Base-by-base conservation (phyloP, 1,284 basidiomycete species). In the Flammula alnicola region DNA sequence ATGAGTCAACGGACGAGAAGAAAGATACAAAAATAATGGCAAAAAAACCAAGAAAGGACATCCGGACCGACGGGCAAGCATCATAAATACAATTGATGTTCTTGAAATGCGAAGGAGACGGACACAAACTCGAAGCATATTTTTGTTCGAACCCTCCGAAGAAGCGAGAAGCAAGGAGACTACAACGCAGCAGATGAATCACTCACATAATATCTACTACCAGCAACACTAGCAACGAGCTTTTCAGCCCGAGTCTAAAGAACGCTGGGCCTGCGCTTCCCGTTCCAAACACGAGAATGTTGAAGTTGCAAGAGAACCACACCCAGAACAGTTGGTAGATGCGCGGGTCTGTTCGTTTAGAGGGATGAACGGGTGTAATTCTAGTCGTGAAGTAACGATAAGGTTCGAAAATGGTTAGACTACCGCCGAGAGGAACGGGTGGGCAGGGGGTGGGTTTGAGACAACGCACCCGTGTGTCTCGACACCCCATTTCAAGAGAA, bases 251-350 rank as follows among this genome's bases (percentile, higher is more conserved):
- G 2, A 87, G 63, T 8, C 70, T 71, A 61, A 81, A 87, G 56
- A 84, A 79, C 2, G 77, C 76, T 12, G 83, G 83, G 0, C 84
- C 84, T 3, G 78, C 72, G 1, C 79, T 80, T 5, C 84, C 84
- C 2, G 80, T 78, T 27, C 67, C 63, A 25, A 68, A 83, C 67
- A 73, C 72, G 23, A 83, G 67, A 49, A 86, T 72, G 55, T 85
- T 85, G 63, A 82, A 72, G 53, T 84, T 85, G 40, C 75, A 74
- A 5, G 82, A 80, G 57, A 86, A 81, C 84, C 84, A 86, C 14
- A 84, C 73, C 55, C 83, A 82, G 64, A 85, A 86, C 67, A 84
- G 72, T 57, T 86, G 83, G 56, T 81, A 80, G 49, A 81, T 73
- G 8, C 81, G 74, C 4, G 66, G 72, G 41, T 86, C 81, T 10